Conservation (phyloP, 192 early-diverging fungal genomes). For the Rhizoclosmatium globosum region DNA sequence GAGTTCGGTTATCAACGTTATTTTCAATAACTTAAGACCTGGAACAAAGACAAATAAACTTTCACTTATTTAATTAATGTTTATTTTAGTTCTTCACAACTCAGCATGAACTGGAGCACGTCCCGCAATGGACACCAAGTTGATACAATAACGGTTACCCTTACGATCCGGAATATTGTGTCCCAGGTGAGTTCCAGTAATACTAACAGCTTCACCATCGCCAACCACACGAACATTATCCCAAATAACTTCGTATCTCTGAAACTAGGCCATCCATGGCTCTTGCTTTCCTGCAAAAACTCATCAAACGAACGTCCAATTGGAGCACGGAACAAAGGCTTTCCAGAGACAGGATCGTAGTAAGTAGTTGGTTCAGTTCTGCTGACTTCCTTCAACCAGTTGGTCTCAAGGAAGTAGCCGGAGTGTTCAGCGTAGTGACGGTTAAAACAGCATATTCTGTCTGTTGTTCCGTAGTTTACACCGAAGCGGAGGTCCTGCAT, state of each 20-base stretch:
- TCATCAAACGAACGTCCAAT: constrained; percentile 22
- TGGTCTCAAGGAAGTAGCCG: constrained; percentile 11
- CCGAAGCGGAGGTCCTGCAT: constrained; percentile 3
- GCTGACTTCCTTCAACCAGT: background rate
- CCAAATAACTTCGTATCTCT: constrained; percentile 10
- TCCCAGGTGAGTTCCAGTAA: constrained; percentile 9
- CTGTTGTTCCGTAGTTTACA: background rate
- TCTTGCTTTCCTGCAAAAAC: constrained; percentile 6
- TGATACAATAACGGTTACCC: constrained; percentile 23
- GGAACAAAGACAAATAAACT: no score
- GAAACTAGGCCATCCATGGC: constrained; percentile 21
- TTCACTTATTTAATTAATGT: no score
- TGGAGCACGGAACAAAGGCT: constrained; percentile 19
- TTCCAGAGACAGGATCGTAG: constrained; percentile 15
- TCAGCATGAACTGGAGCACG: background rate
- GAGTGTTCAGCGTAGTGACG: constrained; percentile 17
- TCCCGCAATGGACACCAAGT: constrained; percentile 9
- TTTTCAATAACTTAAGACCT: no score
- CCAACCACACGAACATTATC: constrained; percentile 6
- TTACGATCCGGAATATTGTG: constrained; percentile 26
- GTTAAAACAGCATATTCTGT: constrained; percentile 10
- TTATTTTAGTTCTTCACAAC: background rate
- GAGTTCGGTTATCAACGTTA: no score
- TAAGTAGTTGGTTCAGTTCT: constrained; percentile 8
- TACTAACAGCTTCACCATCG: constrained; percentile 13